Base-by-base conservation (phyloP, 2,329 filamentous ascomycete species). In the Pleomassaria siparia region DNA sequence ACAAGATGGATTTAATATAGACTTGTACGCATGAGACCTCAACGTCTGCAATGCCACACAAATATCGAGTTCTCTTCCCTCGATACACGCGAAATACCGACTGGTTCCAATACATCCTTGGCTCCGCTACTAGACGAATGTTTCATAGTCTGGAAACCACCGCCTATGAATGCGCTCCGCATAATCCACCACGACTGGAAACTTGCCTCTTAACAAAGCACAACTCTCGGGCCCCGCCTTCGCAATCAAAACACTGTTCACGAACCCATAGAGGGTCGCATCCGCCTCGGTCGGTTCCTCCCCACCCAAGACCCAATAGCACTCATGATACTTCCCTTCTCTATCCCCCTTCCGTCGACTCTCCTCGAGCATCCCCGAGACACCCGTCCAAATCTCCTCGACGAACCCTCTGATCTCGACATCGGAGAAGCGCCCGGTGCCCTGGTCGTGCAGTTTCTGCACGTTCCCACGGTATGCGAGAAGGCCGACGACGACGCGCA, bases 141-240 rank as follows among this genome's bases (percentile, higher is more conserved):
- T 53, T 48, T 76, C 69, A 56, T 85, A 85, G 28, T 86, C 81
- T 0, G 79, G 73, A 54, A 86, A 86, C 56, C 81, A 84, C 4
- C 51, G 49, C 39, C 74, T 65, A 58, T 84, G 81, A 33, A 86
- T 82, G 46, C 78, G 73, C 29, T 58, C 58, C 2, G 80, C 81
- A 63, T 85, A 86, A 2, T 83, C 79, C 9, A 80, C 30, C 10
- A 84, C 46, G 0, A 70, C 68, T 0, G 80, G 78, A 50, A 77
- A 78, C 2, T 64, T 60, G 47, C 63, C 71, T 9, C 66, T 72
- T 3, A 84, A 62, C 2, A 79, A 61, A 21, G 66, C 58, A 44
- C 66, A 70, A 3, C 77, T 78, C 12, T 72, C 72, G 0, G 81
- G 82, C 2, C 67, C 56, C 79, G 81, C 79, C 13, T 70, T 70